These are phyloP conservation scores for Leccinum rimulosum DNA, from an alignment of 768 basidiomycete species.

Conservation along the genomic window DNA sequence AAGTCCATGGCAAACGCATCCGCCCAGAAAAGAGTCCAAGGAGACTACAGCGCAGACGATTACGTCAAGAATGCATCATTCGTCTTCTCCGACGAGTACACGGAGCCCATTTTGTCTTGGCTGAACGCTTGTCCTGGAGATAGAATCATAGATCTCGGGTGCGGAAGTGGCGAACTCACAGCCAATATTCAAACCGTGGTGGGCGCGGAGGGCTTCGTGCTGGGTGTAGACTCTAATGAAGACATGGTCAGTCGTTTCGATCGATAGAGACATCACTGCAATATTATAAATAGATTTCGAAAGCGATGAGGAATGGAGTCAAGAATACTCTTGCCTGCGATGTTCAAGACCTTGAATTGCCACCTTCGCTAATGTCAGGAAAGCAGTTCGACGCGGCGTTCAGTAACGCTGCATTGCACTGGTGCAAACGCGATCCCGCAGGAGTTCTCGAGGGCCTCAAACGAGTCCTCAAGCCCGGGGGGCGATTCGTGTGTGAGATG, in stretches of 20 bases:
- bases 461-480: conserved; percentile 62
- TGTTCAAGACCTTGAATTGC: conserved; percentile 45
- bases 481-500: conserved; percentile 74
- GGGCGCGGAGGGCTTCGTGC: conserved; percentile 47
- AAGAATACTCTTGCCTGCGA: conserved; percentile 51
- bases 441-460: conserved; percentile 63
- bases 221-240: conserved; percentile 68
- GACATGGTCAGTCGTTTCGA: conserved; percentile 58
- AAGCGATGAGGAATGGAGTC: conserved; percentile 48
- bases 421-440: conserved; percentile 75
- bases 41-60: conserved; percentile 54
- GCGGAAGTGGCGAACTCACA: conserved; percentile 81
- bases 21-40: background rate
- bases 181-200: conserved; percentile 54
- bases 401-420: conserved; percentile 78
- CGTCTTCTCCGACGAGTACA: conserved; percentile 56
- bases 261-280: background rate
- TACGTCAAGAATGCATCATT: conserved; percentile 69
- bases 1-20: conserved; percentile 9
- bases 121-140: conserved; percentile 66
- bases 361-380: conserved; percentile 26
- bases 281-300: conserved; percentile 44
- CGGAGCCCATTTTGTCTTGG: conserved; percentile 53
- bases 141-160: conserved; percentile 73
- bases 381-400: conserved; percentile 71